Evolutionary conservation across 2,329 filamentous ascomycete species (phyloP), one percentile per base, ranked within the genome.

Genomic region (Septoria linicola): DNA sequence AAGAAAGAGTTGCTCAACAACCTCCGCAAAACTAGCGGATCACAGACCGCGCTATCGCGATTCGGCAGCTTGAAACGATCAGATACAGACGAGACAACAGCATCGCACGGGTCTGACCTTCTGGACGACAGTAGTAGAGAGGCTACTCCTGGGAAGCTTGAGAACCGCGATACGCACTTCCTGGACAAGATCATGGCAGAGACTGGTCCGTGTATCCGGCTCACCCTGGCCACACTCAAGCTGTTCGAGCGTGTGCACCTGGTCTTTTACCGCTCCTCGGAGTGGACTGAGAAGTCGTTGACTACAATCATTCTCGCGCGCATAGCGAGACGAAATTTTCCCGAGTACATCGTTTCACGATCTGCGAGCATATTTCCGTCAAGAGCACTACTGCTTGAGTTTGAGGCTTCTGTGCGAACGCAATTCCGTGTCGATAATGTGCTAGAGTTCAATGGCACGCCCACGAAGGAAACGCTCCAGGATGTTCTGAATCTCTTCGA

Each of bases 231-330:
- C 0, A 79, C 85, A 0, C 80, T 90, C 56, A 89, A 84, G 63
- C 79, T 99, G 0, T 99, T 99, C 63, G 90, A 96, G 68, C 82
- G 93, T 20, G 90, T 97, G 0, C 93, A 97, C 71, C 74, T 99
- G 2, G 90, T 99, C 21, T 99, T 96, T 68, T 97, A 97, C 69
- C 81, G 92, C 52, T 96, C 91, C 8, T 95, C 89, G 0, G 88
- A 96, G 67, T 99, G 93, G 93, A 95, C 91, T 0, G 92, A 97
- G 63, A 97, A 96, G 68, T 96, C 92, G 1, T 75, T 99, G 11
- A 97, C 89, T 1, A 92, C 91, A 0, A 92, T 97, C 47, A 96
- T 99, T 37, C 78, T 99, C 4, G 89, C 93, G 6, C 91, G 92
- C 58, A 95, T 95, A 51, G 88, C 91, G 1, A 81, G 84, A 36